Base-by-base conservation (phyloP, 768 basidiomycete genomes). In the Astraeus odoratus region DNA sequence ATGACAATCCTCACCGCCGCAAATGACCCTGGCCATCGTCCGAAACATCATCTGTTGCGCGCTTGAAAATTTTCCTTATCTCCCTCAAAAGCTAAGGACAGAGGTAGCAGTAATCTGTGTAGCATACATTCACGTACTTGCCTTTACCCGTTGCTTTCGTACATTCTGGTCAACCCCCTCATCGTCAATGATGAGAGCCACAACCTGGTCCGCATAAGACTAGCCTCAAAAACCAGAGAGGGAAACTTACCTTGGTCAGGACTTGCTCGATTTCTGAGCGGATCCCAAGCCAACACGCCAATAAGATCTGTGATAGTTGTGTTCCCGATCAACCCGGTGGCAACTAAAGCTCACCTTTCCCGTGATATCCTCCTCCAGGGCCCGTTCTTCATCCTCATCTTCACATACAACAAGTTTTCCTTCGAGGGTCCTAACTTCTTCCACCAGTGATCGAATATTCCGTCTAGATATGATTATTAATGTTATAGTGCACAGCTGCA, bases 261-360 rank as follows among this genome's bases (percentile, higher is more conserved):
- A 39, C n/a, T 39, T 25, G 23, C 37, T 39, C 37, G 13, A 39
- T 39, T 39, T 39, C 37, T 12, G 37, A 39, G 37, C 37, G 37
- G 4, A 39, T 24, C 23, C 19, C 37, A 10, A 10, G 22, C 37
- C 37, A 39, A 25, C 37, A 39, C 23, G 37, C 37, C 12, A 39
- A 8, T 25, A 39, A 24, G 13, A 39, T 39, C 37, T 39, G 16
- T 23, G 20, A 9, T 5, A 38, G 5, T 15, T 22, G 15, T 15
- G 15, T 13, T 5, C 18, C 22, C 23, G 12, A n/a, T 31, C 20
- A 23, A 39, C 15, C n/a, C 9, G 10, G 25, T 6, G 9, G 20
- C 36, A 39, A 24, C 12, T 22, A 39, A 15, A 23, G 8, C 22
- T 20, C 4, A 39, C 37, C 37, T 39, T 39, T 8, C 37, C 37